These are phyloP conservation scores for Gomphus bonarii DNA, from an alignment of 1,284 basidiomycete genomes.

Conservation along the genomic window DNA sequence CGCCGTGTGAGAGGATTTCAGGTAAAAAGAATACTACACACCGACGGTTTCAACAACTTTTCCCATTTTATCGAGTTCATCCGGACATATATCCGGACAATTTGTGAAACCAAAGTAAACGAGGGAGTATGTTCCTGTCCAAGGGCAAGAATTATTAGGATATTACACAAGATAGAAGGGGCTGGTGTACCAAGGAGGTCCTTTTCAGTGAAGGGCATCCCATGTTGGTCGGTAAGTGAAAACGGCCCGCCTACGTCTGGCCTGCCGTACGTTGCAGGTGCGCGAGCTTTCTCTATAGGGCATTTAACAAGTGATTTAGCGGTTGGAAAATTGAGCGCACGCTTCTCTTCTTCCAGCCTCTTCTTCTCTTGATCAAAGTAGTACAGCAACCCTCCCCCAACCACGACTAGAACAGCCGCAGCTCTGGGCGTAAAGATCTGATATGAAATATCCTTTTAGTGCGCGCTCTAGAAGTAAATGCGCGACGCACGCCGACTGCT, in stretches of 20 bases:
- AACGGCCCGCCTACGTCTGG: constrained; percentile 91
- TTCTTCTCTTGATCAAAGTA: constrained; percentile 89
- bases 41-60: constrained; percentile 70
- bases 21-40: constrained; percentile 10
- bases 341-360: constrained; percentile 63
- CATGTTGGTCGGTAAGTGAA: constrained; percentile 57
- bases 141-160: neutral
- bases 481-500: constrained; percentile 32
- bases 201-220: constrained; percentile 70
- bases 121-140: constrained; percentile 33
- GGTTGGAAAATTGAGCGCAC: constrained; percentile 25
- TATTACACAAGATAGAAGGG: neutral
- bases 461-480: neutral
- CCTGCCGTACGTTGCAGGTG: constrained; percentile 45
- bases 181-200: constrained; percentile 58
- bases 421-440: constrained; percentile 86
- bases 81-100: constrained; percentile 97
- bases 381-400: constrained; percentile 74
- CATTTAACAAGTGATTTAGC: constrained; percentile 15
- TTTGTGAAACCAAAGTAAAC: constrained; percentile 98
- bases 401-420: constrained; percentile 72
- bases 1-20: neutral
- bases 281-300: constrained; percentile 53
- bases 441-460: neutral
- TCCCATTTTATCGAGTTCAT: constrained; percentile 95